Conservation (phyloP, 192 early-diverging fungal species). For the Rhizoclosmatium globosum region DNA sequence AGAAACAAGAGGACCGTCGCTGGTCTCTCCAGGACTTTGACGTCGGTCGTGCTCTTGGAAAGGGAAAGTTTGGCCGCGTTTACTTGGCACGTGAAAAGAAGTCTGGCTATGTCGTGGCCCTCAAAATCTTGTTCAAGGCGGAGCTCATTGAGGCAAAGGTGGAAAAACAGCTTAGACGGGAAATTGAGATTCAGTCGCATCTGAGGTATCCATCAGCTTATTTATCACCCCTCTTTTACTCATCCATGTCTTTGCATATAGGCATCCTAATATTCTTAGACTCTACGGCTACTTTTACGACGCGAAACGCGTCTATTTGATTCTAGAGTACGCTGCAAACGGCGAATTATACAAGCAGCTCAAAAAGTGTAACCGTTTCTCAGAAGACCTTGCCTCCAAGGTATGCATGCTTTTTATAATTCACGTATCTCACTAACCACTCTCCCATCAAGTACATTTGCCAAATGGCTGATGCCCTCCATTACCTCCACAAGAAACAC, state of each 20-base stretch:
- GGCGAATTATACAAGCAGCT: constrained; percentile 93
- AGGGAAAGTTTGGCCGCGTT: constrained; percentile 97
- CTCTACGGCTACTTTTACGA: constrained; percentile 97
- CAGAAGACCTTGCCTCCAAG: constrained; percentile 77
- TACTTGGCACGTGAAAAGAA: constrained; percentile 90
- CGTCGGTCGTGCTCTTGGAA: constrained; percentile 85
- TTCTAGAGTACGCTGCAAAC: constrained; percentile 93
- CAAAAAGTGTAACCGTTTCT: constrained; percentile 72
- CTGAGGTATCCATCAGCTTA: constrained; percentile 63
- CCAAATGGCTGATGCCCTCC: constrained; percentile 86
- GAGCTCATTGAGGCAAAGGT: constrained; percentile 80
- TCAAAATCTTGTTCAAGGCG: constrained; percentile 89
- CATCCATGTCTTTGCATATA: constrained; percentile 26
- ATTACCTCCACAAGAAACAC: constrained; percentile 87
- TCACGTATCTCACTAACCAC: background rate
- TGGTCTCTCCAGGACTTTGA: constrained; percentile 86
- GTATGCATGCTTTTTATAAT: constrained; percentile 51
- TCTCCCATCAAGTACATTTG: constrained; percentile 72
- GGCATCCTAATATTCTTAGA: constrained; percentile 93
- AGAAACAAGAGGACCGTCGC: constrained; percentile 26
- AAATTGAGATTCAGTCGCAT: constrained; percentile 95
- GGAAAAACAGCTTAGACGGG: constrained; percentile 90
- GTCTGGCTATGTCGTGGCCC: constrained; percentile 87
- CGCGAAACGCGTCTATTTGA: constrained; percentile 87
- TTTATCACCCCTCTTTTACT: constrained; percentile 4